Evolutionary conservation across 1,139 yeast species (phyloP).

Genomic region (Yarrowia galli): DNA sequence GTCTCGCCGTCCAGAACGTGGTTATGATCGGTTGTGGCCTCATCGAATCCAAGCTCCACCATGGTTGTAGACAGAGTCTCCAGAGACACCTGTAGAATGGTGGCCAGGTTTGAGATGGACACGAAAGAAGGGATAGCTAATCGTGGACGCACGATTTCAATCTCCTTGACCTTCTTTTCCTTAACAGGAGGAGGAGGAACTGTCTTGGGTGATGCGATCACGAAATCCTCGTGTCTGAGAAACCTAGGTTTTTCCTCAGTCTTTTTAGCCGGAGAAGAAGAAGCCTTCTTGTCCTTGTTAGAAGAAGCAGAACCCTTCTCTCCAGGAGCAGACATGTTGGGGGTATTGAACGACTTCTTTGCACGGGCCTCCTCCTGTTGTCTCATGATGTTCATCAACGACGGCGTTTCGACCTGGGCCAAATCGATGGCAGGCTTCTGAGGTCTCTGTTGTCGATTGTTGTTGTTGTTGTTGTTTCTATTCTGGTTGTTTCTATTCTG

Average conservation of each 20-base stretch:
- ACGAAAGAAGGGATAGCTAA: conserved; percentile 74
- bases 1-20: conserved; percentile 86
- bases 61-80: conserved; percentile 65
- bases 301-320: not conserved
- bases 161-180: conserved; percentile 42
- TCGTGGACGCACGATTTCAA: conserved; percentile 43
- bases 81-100: conserved; percentile 69
- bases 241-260: not conserved
- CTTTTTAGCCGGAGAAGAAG: no score
- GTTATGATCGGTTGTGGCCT: conserved; percentile 64
- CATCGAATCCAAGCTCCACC: conserved; percentile 75
- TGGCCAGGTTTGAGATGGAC: conserved; percentile 77
- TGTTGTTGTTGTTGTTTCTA: not conserved
- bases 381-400: conserved; percentile 8
- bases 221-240: conserved; percentile 15
- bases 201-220: not conserved
- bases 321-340: not conserved
- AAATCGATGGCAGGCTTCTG: not conserved
- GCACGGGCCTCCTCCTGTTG: conserved; percentile 16
- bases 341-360: conserved; percentile 16
- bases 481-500: not conserved
- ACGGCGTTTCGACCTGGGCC: conserved; percentile 3
- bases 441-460: not conserved
- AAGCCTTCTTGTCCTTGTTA: not conserved
- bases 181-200: conserved; percentile 1